Evolutionary conservation across 2,329 filamentous ascomycete genomes (phyloP), one percentile per base, ranked within the genome.

Genomic region (Ascosphaera acerosa): DNA sequence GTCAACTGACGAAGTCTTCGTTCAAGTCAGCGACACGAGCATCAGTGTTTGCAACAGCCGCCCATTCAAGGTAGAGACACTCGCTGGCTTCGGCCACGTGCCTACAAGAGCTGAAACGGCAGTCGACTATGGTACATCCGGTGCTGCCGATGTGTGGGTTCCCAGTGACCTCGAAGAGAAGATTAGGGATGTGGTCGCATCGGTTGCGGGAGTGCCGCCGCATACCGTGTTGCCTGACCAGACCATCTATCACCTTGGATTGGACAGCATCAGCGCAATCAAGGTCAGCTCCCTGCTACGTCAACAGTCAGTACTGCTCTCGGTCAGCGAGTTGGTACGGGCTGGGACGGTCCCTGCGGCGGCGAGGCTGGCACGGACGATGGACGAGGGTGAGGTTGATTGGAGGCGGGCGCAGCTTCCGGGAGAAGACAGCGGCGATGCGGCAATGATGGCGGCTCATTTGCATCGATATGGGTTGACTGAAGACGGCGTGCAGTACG

Each of bases 191-290:
- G 52, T 58, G 3, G 45, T 69, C 6, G 53, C 60, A 6, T 39
- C 51, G 18, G 58, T 82, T 1, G 76, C 80, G 0, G 64, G 62
- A 10, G 50, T 74, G 0, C 55, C 69, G 0, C 49, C 58, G 12
- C 44, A 57, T 0, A 56, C 66, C 2, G 75, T 91, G 32, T 49
- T 53, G 2, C 60, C 59, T 33, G 55, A 59, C 1, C 64, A 70
- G 31, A 77, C 64, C 0, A 64, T 91, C 9, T 90, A 87, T 48
- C 71, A 87, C 38, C 60, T 92, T 2, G 82, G 82, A 0, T 64
- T 92, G 1, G 82, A 92, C 46, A 92, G 82, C 0, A 90, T 92
- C 47, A 84, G 73, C 38, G 74, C 80, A 2, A 87, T 92, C 53
- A 89, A 87, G 43, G 69, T 81, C 3, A 68, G 70, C 6, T 64